phyloP scores from a whole-genome alignment of 2,329 filamentous ascomycete genomes.

The Alternaria incomplexa region DNA sequence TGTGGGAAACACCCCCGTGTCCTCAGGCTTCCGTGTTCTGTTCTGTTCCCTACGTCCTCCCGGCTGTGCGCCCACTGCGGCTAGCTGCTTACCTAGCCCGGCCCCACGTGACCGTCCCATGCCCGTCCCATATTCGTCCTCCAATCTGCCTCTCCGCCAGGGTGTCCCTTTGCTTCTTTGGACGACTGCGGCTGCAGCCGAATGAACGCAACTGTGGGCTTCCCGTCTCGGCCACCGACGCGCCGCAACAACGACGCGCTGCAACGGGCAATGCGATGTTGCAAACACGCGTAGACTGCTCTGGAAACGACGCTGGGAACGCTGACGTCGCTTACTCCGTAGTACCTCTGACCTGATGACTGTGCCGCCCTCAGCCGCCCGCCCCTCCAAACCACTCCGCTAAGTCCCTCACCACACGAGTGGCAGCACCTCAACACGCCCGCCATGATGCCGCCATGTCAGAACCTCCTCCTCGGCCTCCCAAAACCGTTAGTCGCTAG shows the following conservation, averaged over 20 bases:
- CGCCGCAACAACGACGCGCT: constrained; percentile 1
- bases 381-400: neutral
- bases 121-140: neutral
- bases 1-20: neutral
- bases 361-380: neutral
- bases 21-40: neutral
- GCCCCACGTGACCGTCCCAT: constrained; percentile 2
- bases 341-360: neutral
- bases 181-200: constrained; percentile 8
- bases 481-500: neutral
- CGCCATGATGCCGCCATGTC: neutral
- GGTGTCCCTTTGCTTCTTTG: constrained; percentile 4
- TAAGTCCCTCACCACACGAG: neutral
- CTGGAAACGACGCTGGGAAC: neutral
- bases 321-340: neutral
- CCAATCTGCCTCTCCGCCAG: neutral
- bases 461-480: neutral
- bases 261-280: neutral
- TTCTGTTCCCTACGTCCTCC: neutral
- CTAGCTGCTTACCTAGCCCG: constrained; percentile 3
- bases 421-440: neutral
- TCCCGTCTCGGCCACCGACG: constrained; percentile 6
- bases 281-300: neutral
- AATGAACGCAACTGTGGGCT: constrained; percentile 10
- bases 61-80: constrained; percentile 6